A percentile compares a stretch with the other conserved stretches of the same genome.
Evolutionary conservation across 2,329 filamentous ascomycete species (phyloP).

Genomic region (Xylariaceae sp.): DNA sequence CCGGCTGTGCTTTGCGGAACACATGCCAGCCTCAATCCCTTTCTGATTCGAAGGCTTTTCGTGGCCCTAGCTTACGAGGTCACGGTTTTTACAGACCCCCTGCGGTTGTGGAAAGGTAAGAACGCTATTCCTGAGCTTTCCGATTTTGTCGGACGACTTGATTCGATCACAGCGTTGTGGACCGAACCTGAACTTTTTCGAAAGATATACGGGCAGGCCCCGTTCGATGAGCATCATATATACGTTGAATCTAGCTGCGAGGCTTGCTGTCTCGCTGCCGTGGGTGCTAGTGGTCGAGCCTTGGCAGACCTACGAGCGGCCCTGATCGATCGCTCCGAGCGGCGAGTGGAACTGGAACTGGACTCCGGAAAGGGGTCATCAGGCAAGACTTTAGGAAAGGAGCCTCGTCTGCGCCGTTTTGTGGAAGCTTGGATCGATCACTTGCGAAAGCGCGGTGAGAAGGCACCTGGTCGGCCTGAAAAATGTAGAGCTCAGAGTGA

Average conservation of each 20-base stretch:
- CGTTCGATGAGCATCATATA: constrained; percentile 28
- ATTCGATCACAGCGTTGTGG: constrained; percentile 36
- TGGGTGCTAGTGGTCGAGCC: constrained; percentile 40
- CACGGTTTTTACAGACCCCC: constrained; percentile 28
- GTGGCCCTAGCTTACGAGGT: constrained; percentile 39
- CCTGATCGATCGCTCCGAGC: constrained; percentile 36
- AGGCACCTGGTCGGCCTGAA: constrained; percentile 13
- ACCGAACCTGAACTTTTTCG: constrained; percentile 34
- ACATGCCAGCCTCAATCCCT: constrained; percentile 39
- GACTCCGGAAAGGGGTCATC: too few relatives aligned
- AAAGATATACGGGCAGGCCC: constrained; percentile 30
- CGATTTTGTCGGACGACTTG: constrained; percentile 32
- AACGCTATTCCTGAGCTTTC: constrained; percentile 18
- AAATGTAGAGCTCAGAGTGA: constrained; percentile 23
- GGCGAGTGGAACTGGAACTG: constrained; percentile 2
- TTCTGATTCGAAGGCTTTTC: constrained; percentile 41
- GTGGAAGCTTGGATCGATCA: constrained; percentile 42
- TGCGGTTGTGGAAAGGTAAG: constrained; percentile 27
- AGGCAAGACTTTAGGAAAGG: background rate
- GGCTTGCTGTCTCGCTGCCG: constrained; percentile 46
- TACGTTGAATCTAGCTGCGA: constrained; percentile 40
- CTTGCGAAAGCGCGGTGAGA: constrained; percentile 19
- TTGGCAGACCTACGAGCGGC: constrained; percentile 43
- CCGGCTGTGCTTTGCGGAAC: constrained; percentile 37
- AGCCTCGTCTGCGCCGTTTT: constrained; percentile 36